Percentiles rank a stretch among this genome's conserved stretches.
Conservation (phyloP, 768 basidiomycete species). For the Suillus variegatus region DNA sequence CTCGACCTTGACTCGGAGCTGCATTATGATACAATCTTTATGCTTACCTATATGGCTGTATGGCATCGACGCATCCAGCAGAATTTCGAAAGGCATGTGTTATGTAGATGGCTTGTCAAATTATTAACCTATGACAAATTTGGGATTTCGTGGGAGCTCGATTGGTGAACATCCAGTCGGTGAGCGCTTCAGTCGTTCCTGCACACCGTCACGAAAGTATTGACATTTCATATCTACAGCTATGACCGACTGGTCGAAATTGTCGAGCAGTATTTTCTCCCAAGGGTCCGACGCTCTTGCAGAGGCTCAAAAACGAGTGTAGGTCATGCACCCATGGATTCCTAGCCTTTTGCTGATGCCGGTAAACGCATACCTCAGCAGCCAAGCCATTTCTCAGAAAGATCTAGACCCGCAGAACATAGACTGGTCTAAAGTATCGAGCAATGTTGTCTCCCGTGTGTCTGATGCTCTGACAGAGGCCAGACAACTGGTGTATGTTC, state of each 20-base stretch:
- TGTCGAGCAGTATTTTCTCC: not conserved
- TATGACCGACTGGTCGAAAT: not conserved
- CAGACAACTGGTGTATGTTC: not conserved
- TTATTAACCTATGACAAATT: not conserved
- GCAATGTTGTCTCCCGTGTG: not conserved
- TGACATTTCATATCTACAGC: not conserved
- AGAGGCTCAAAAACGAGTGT: not conserved
- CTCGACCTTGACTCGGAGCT: not conserved
- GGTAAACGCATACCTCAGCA: not conserved
- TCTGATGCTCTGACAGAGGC: not conserved
- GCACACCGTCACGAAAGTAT: not conserved
- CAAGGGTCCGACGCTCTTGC: not conserved
- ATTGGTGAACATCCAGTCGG: not conserved
- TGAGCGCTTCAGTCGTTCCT: not conserved
- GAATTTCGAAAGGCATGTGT: not conserved
- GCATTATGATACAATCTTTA: no score
- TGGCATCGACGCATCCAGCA: not conserved
- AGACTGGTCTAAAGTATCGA: not conserved
- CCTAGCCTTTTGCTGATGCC: not conserved
- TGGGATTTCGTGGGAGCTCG: not conserved
- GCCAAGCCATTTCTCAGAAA: not conserved
- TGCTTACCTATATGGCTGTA: not conserved
- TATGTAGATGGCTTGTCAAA: not conserved
- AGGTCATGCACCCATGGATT: not conserved
- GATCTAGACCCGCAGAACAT: not conserved